Base-by-base conservation (phyloP, 2,329 filamentous ascomycete genomes). In the Chaetomiaceae sp. region DNA sequence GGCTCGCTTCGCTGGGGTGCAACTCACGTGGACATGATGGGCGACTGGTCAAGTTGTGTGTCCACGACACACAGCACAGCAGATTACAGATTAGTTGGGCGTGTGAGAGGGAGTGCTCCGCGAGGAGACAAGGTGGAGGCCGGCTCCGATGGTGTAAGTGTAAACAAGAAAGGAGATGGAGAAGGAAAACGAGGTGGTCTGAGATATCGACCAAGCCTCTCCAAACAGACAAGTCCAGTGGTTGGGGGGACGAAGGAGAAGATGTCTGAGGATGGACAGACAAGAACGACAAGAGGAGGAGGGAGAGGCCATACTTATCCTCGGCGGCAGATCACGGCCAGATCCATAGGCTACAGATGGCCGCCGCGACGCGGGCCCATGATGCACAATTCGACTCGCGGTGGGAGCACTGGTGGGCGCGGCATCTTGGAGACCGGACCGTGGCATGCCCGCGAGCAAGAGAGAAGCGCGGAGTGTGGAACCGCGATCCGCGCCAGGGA, bases 1-100 rank as follows among this genome's bases (percentile, higher is more conserved):
- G 27, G 19, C 38, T 19, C 8, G 3, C 11, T 37, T 20, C 9
- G 11, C n/a, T 15, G 6, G 33, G 10, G 24, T n/a, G 7, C 12
- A 15, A 67, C 68, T 64, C 59, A 72, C 69, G 68, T 64, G 66
- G 68, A 65, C 69, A 72, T 72, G 54, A 59, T 63, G 62, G n/a
- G 56, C 46, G 50, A 53, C 42, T 51, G 47, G 46, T 42, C 30
- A 42, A 38, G 39, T 9, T 14, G 46, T 54, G 49, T 47, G 37
- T 49, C 58, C 53, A 56, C 45, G 48, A 55, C 34, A 59, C 57
- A 57, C 49, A 40, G 41, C 46, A 42, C 37, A 51, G 48, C 47
- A 45, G 46, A 58, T 58, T 60, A 59, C 29, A 38, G 51, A 58
- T 57, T 60, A 60, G 45, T 26, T 30, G 9, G 22, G 34, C 29